Evolutionary conservation across 2,329 filamentous ascomycete species (phyloP).

Genomic region (Paracoccidioides lutzii): DNA sequence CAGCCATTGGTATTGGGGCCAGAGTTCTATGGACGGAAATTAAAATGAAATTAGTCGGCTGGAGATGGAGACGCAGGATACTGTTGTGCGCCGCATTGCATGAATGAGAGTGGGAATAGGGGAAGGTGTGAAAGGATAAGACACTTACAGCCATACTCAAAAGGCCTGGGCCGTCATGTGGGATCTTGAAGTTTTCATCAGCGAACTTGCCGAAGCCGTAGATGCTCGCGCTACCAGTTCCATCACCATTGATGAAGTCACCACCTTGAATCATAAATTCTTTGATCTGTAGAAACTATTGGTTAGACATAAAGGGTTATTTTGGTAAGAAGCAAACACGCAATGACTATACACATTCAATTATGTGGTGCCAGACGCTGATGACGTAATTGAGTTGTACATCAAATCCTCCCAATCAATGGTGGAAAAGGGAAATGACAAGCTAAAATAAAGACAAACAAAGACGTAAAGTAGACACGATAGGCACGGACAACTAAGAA

Average conservation of each 20-base stretch:
- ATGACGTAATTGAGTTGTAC: too few species aligned
- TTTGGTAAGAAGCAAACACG: background rate
- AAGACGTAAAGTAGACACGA: background rate
- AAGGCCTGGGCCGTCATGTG: conserved; percentile 67
- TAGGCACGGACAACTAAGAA: background rate
- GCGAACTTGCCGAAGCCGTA: conserved; percentile 74
- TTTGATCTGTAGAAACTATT: conserved; percentile 51
- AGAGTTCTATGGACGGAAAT: conserved; percentile 51
- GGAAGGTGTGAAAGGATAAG: background rate
- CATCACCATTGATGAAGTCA: conserved; percentile 88
- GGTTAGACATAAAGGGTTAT: background rate
- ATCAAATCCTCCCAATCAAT: too few species aligned
- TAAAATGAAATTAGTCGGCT: background rate
- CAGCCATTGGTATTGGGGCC: conserved; percentile 87
- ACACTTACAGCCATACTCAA: conserved; percentile 79
- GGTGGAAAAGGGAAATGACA: too few species aligned
- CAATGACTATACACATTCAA: background rate
- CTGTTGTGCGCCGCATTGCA: background rate
- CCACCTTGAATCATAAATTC: conserved; percentile 97
- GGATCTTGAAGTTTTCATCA: conserved; percentile 77
- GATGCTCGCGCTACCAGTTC: conserved; percentile 76
- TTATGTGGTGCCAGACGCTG: too few species aligned
- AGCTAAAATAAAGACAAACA: background rate
- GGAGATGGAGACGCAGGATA: background rate
- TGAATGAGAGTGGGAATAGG: background rate